These are phyloP conservation scores for Sporothrix brasiliensis DNA, from an alignment of 2,329 filamentous ascomycete genomes.

Conservation along the genomic window DNA sequence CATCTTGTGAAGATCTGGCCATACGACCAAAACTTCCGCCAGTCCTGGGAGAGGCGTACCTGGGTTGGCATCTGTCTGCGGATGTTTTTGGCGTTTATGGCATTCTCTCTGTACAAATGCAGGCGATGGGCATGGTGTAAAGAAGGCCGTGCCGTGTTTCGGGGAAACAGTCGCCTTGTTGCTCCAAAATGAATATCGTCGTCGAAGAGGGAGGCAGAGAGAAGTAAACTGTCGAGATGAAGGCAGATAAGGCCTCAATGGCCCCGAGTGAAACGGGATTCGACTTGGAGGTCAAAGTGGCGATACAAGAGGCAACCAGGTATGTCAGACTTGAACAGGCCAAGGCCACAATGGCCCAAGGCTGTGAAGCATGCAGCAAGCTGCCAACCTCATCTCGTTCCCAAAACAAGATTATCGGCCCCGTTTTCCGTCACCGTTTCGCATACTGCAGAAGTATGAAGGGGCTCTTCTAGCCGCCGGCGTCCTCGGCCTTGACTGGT, in stretches of 20 bases:
- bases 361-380: background rate
- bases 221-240: background rate
- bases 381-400: background rate
- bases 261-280: no score
- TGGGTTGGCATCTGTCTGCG: background rate
- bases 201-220: background rate
- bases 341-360: background rate
- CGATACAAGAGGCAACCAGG: slow-evolving; percentile 12
- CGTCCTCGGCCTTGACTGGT: background rate
- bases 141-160: background rate
- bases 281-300: background rate
- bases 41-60: background rate
- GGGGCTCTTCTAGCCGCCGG: slow-evolving; percentile 1
- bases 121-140: background rate
- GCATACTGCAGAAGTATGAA: slow-evolving; percentile 2
- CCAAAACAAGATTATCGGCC: background rate
- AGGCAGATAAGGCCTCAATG: no score
- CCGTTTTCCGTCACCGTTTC: slow-evolving; percentile 21
- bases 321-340: background rate
- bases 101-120: background rate
- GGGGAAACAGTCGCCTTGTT: no score
- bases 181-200: background rate
- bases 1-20: slow-evolving; percentile 20
- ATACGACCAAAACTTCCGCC: slow-evolving; percentile 21
- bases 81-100: background rate